Base-by-base conservation (phyloP, 202 grass and related monocot species). In the Brachypodium distachyon region DNA sequence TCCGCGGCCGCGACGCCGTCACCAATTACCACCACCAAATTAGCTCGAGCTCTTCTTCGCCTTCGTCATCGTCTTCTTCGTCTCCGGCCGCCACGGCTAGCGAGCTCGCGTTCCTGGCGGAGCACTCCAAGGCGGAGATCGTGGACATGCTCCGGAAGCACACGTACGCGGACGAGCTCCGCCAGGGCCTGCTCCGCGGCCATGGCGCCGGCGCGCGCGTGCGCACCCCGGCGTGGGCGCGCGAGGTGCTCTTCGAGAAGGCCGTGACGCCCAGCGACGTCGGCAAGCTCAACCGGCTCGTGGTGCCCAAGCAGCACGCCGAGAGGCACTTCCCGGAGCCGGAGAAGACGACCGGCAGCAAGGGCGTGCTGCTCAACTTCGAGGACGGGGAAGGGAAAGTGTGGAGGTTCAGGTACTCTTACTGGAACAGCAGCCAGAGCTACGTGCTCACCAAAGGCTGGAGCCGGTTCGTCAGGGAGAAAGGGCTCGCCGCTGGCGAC, bases 371-470 rank as follows among this genome's bases (percentile, higher is more conserved):
- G 10, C 83, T 89, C 47, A 84, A 79, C 60, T 86, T 89, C 51
- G 82, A 87, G 79, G 90, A 93, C 61, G 76, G 41, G 5, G 81
- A 62, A 0, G 83, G 86, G 0, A 83, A 89, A 34, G 66, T 86
- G 12, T 92, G 93, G 93, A 12, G 93, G 3, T 90, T 96, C 75
- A 4, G 93, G 40, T 96, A 96, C 87, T 96, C 89, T 4, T 96
- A 92, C 66, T 96, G 93, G 93, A 92, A 96, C 74, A 96, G 89
- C 71, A 96, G 89, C 87, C 87, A 96, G 64, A 96, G 93, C 61
- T 96, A 96, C 76, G 89, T 96, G 59, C 90, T 96, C 29, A 96
- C 93, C 26, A 96, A 92, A 49, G 93, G 93, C 4, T 96, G 93
- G 93, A 96, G 84, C 81, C 84, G 14, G 3, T 93, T 87, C 74